Base-by-base conservation (phyloP, 1,284 basidiomycete genomes). In the Irpex sp. region DNA sequence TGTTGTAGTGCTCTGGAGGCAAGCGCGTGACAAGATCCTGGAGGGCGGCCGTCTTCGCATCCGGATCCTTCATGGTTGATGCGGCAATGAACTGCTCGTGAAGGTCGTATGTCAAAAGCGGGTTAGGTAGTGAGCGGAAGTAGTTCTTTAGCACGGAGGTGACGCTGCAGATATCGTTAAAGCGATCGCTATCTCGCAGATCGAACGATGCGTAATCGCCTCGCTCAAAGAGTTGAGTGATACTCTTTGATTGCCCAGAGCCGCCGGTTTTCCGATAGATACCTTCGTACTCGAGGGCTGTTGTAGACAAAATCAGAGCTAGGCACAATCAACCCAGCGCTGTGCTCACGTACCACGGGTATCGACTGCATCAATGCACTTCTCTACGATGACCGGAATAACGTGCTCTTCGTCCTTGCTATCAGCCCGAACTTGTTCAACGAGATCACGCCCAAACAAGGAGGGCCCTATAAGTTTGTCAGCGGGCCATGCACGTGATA, bases 211-310 rank as follows among this genome's bases (percentile, higher is more conserved):
- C 72, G 72, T 96, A 96, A 70, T 96, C 88, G 59, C 94, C 94
- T 49, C 91, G 86, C 70, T 99, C 97, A 69, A 99, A 99, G 39
- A 97, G 82, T 67, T 96, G 92, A 0, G 93, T 95, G 74, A 99
- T 98, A 62, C 85, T 83, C 75, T 96, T 96, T 55, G 93, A 91
- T 71, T 96, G 94, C 8, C 91, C 86, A 37, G 91, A 88, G 5
- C 97, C 97, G 21, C 97, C 97, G 0, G 92, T 94, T 78, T 98
- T 98, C 64, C 97, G 93, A 76, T 98, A 98, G 66, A 99, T 94
- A 12, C 96, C 94, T 73, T 96, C 94, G 69, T 93, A 94, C 65
- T 94, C 91, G 74, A 96, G 80, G n/a, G 90, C 91, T 90, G 57
- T 33, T 10, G 37, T 47, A 12, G 14, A 19, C 9, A 47, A 5